These are phyloP conservation scores for Striga hermonthica DNA, from an alignment of 305 asterid species.

Conservation along the genomic window DNA sequence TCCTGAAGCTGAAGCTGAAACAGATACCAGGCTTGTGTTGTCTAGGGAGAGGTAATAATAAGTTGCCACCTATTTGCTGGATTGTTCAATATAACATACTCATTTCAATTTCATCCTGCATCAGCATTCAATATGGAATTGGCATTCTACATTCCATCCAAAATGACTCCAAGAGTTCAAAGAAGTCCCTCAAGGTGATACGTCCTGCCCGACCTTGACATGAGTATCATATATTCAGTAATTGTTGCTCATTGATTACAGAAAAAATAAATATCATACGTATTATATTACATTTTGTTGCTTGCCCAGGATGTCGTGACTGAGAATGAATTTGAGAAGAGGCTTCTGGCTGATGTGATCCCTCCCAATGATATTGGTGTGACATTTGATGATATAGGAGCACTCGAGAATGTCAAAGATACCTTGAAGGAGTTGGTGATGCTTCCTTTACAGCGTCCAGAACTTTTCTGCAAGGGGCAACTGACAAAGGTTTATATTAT, in stretches of 20 bases:
- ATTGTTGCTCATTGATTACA: conserved; percentile 21
- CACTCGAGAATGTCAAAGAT: conserved; percentile 54
- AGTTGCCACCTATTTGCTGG: conserved; percentile 26
- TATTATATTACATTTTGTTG: conserved; percentile 21
- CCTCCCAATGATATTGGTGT: conserved; percentile 60
- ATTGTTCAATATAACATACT: conserved; percentile 24
- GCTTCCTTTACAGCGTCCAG: conserved; percentile 62
- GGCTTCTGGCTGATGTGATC: conserved; percentile 52
- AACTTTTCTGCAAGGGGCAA: conserved; percentile 58
- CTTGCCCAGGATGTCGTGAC: conserved; percentile 50
- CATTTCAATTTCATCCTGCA: conserved; percentile 26
- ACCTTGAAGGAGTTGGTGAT: conserved; percentile 56
- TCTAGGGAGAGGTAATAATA: conserved; percentile 55
- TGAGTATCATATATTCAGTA: conserved; percentile 22
- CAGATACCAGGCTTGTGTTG: conserved; percentile 43
- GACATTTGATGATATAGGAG: conserved; percentile 60
- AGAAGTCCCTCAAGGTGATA: conserved; percentile 65
- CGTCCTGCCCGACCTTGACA: conserved; percentile 28
- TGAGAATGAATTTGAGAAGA: conserved; percentile 56
- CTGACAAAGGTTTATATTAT: conserved; percentile 42
- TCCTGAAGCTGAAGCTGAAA: conserved; percentile 49
- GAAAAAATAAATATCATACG: conserved; percentile 18
- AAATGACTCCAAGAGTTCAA: conserved; percentile 58
- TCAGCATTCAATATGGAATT: conserved; percentile 65
- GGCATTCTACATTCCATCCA: conserved; percentile 52